Conservation (phyloP, 331 rosid species). For the Saraca asoca region DNA sequence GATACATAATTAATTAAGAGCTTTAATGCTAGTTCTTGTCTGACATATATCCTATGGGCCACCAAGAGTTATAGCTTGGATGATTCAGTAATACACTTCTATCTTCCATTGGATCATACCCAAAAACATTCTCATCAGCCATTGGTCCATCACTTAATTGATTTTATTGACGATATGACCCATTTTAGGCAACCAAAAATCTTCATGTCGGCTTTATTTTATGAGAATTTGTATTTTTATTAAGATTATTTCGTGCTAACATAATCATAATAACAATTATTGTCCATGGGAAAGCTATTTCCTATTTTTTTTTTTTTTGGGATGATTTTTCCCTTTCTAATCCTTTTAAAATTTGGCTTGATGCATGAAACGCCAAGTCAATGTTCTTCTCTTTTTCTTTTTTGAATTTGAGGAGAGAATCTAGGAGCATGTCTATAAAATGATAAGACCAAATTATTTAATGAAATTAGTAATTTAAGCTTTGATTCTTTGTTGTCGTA, state of each 20-base stretch:
- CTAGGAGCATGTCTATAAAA: neutral
- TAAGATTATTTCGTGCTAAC: slow-evolving; percentile 33
- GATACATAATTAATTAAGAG: slow-evolving; percentile 37
- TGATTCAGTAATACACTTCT: slow-evolving; percentile 46
- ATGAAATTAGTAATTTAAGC: too few relatives aligned
- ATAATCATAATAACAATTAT: slow-evolving; percentile 49
- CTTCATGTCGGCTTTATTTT: slow-evolving; percentile 51
- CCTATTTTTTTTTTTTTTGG: neutral
- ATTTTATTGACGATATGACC: slow-evolving; percentile 43
- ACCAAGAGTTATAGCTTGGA: slow-evolving; percentile 36
- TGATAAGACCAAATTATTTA: too few relatives aligned
- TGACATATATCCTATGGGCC: slow-evolving; percentile 40
- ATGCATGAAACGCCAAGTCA: too few relatives aligned
- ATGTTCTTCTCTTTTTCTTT: neutral
- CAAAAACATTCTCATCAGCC: slow-evolving; percentile 46
- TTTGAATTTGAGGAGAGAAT: slow-evolving; percentile 10
- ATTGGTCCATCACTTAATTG: slow-evolving; percentile 41
- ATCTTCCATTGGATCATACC: slow-evolving; percentile 38
- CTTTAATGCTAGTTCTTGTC: slow-evolving; percentile 34
- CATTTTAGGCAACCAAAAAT: slow-evolving; percentile 48
- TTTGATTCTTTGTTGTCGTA: too few relatives aligned
- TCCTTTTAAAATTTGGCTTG: neutral
- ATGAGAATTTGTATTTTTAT: slow-evolving; percentile 42
- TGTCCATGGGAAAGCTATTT: slow-evolving; percentile 21
- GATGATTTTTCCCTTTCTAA: neutral